phyloP scores from a whole-genome alignment of 1,139 yeast genomes.

The Diutina scorzettiae region DNA sequence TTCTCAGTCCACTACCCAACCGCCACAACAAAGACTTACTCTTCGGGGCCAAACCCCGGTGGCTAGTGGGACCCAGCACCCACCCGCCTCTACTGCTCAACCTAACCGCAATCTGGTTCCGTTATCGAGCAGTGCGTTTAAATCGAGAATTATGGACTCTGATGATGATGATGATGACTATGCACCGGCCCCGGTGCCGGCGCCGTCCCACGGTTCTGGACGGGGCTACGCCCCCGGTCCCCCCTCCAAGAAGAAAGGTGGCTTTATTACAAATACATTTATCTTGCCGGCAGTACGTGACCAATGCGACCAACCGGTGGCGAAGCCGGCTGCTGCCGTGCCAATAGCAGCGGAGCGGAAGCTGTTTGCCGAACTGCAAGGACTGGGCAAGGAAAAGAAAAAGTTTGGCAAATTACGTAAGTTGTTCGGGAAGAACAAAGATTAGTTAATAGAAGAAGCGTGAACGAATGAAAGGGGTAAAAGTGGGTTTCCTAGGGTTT shows the following conservation, averaged over 20 bases:
- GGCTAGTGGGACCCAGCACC: neutral
- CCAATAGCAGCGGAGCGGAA: neutral
- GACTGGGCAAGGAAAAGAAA: conserved; percentile 31
- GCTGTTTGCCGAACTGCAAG: conserved; percentile 10
- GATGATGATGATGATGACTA: conserved; percentile 22
- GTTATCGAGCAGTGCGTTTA: conserved; percentile 10
- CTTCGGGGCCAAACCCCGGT: conserved; percentile 6
- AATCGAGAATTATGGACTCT: conserved; percentile 46
- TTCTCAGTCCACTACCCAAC: conserved; percentile 9
- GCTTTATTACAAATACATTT: conserved; percentile 6
- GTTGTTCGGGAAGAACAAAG: conserved; percentile 37
- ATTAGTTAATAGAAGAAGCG: neutral
- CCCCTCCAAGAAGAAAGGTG: conserved; percentile 7
- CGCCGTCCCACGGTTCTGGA: neutral
- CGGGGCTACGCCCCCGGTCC: no score
- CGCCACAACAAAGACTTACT: conserved; percentile 8
- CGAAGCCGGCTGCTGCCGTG: conserved; percentile 11
- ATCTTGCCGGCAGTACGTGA: conserved; percentile 8
- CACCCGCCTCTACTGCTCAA: no score
- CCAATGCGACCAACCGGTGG: conserved; percentile 11
- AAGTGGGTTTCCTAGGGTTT: no score
- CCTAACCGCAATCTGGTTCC: no score
- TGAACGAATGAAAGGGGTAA: no score
- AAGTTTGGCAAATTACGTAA: conserved; percentile 47
- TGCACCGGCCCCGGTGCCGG: conserved; percentile 1